Percentiles rank a stretch among this genome's conserved stretches.
These are phyloP conservation scores for Solanum chiquidenum DNA, from an alignment of 257 asterid species.

Conservation along the genomic window DNA sequence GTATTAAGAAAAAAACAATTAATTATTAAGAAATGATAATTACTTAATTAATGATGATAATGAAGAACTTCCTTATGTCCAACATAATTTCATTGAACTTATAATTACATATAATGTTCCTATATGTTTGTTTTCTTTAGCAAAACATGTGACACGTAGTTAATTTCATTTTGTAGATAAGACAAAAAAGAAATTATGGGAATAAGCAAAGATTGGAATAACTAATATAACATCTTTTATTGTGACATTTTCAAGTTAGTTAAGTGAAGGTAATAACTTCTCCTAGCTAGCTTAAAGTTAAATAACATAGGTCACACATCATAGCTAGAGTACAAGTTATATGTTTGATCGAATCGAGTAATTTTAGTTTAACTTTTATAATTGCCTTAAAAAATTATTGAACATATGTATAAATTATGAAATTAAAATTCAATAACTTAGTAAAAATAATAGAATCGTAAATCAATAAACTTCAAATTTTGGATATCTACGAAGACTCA, in stretches of 20 bases:
- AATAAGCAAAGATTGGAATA: background rate
- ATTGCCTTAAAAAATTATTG: background rate
- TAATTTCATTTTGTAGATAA: background rate
- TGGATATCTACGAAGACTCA: too few species aligned
- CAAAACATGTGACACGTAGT: background rate
- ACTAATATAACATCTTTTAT: background rate
- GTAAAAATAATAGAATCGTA: background rate
- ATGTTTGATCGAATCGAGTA: background rate
- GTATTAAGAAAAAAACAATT: background rate
- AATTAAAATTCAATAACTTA: background rate
- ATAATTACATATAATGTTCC: background rate
- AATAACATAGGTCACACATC: background rate
- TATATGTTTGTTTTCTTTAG: background rate
- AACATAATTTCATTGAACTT: background rate
- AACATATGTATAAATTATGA: background rate
- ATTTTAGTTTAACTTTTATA: background rate
- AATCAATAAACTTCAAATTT: background rate
- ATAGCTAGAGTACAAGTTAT: background rate
- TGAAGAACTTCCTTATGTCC: background rate
- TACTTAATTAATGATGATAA: background rate
- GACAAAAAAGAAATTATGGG: background rate
- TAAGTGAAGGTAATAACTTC: background rate
- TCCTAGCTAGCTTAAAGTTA: background rate
- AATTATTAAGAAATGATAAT: background rate
- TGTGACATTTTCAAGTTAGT: background rate